These are phyloP conservation scores for Biscogniauxia marginata DNA, from an alignment of 2,329 filamentous ascomycete species.

Conservation along the genomic window DNA sequence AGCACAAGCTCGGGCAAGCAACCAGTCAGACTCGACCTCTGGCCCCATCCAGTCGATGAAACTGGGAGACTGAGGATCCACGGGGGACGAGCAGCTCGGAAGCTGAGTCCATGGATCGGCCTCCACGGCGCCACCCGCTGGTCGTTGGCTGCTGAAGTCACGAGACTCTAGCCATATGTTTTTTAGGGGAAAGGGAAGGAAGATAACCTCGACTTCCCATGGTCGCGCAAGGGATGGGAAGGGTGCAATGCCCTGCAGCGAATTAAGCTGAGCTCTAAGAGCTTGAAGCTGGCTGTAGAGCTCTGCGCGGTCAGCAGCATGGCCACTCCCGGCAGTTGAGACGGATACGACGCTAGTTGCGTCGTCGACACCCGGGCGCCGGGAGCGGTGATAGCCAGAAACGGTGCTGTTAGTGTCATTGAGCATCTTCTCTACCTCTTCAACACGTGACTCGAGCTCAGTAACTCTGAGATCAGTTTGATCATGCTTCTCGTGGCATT, in stretches of 20 bases:
- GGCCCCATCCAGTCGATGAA: conserved; percentile 47
- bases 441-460: conserved; percentile 65
- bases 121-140: conserved; percentile 31
- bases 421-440: conserved; percentile 56
- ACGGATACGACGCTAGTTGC: conserved; percentile 47
- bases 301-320: conserved; percentile 43
- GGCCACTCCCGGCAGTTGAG: conserved; percentile 42
- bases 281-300: conserved; percentile 50
- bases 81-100: conserved; percentile 44
- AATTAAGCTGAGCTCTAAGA: conserved; percentile 49
- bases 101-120: conserved; percentile 56
- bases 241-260: conserved; percentile 53
- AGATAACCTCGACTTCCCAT: conserved; percentile 75
- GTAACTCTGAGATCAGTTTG: conserved; percentile 64
- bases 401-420: conserved; percentile 44
- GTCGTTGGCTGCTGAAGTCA: conserved; percentile 44
- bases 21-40: conserved; percentile 55
- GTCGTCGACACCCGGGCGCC: conserved; percentile 41
- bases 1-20: conserved; percentile 67
- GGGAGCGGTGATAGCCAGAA: conserved; percentile 37
- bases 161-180: conserved; percentile 52
- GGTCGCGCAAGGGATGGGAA: conserved; percentile 62
- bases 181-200: conserved; percentile 66
- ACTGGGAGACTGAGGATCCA: conserved; percentile 49
- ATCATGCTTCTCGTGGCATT: conserved; percentile 67